Evolutionary conservation across 495 filamentous ascomycete genomes (phyloP).

Genomic region (Neurospora sp.): DNA sequence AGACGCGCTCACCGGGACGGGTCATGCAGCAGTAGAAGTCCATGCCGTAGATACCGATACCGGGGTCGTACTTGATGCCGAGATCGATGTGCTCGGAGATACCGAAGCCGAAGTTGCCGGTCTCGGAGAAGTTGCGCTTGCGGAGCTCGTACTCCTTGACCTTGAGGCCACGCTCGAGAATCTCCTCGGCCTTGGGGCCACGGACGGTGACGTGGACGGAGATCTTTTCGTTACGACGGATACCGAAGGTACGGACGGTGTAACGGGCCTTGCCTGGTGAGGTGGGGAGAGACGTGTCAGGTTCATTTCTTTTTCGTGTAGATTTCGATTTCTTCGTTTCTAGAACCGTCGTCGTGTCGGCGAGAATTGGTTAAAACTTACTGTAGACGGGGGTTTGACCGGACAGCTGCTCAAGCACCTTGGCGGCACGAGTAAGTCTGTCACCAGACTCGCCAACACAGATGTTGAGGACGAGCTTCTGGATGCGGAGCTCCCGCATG

Average conservation of each 20-base stretch:
- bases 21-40: slow-evolving; percentile 99
- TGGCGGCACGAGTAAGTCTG: slow-evolving; percentile 98
- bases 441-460: slow-evolving; percentile 99
- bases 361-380: slow-evolving; percentile 30
- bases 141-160: slow-evolving; percentile 99
- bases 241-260: slow-evolving; percentile 99
- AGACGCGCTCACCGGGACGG: slow-evolving; percentile 94
- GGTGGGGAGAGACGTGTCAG: background rate
- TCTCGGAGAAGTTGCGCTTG: slow-evolving; percentile 99
- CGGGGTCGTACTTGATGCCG: slow-evolving; percentile 99
- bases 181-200: slow-evolving; percentile 99
- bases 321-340: background rate
- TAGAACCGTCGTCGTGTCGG: background rate
- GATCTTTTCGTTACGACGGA: slow-evolving; percentile 99
- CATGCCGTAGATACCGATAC: slow-evolving; percentile 99
- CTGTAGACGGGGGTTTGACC: slow-evolving; percentile 99
- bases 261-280: slow-evolving; percentile 91
- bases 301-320: background rate
- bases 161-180: slow-evolving; percentile 99
- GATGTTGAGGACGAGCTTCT: slow-evolving; percentile 99
- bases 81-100: slow-evolving; percentile 99
- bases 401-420: slow-evolving; percentile 98
- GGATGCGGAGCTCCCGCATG: slow-evolving; percentile 99
- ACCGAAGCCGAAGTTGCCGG: slow-evolving; percentile 99
- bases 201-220: slow-evolving; percentile 99